Evolutionary conservation across 176 grass and related monocot genomes (phyloP).

Genomic region (Typha latifolia): DNA sequence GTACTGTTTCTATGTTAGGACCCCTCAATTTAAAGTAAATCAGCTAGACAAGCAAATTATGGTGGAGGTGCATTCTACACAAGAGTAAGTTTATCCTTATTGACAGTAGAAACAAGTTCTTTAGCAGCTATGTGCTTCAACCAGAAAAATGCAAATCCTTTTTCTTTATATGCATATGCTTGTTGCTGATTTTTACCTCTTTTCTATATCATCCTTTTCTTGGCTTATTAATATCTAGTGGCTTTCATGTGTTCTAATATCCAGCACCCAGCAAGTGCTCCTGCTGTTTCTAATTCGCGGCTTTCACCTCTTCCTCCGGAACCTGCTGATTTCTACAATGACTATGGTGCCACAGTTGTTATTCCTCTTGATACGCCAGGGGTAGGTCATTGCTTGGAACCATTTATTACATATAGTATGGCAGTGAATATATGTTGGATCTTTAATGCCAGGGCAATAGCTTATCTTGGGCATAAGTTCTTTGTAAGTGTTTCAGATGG

Average conservation of each 20-base stretch:
- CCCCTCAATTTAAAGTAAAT: not conserved
- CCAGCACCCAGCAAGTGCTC: slow-evolving; percentile 9
- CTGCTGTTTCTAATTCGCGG: slow-evolving; percentile 40
- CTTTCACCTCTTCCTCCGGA: slow-evolving; percentile 80
- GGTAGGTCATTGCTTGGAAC: slow-evolving; percentile 15
- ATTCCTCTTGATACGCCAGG: slow-evolving; percentile 70
- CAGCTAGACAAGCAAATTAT: slow-evolving; percentile 7
- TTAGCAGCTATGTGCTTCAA: no score
- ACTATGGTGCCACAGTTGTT: slow-evolving; percentile 43
- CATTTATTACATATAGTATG: no score
- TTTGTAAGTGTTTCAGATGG: not conserved
- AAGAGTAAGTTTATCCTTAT: not conserved
- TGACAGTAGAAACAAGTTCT: not conserved
- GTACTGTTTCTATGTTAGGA: slow-evolving; percentile 4
- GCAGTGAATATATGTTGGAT: no score
- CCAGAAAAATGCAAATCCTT: no score
- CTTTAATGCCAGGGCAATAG: not conserved
- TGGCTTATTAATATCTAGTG: not conserved
- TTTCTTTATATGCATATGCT: no score
- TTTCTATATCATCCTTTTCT: not conserved
- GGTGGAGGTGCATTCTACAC: slow-evolving; percentile 9
- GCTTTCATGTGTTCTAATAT: not conserved
- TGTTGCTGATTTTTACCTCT: no score
- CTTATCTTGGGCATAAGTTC: no score
- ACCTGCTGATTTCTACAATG: slow-evolving; percentile 90